phyloP scores from a whole-genome alignment of 768 basidiomycete species.

The Pleurotus pulmonarius region DNA sequence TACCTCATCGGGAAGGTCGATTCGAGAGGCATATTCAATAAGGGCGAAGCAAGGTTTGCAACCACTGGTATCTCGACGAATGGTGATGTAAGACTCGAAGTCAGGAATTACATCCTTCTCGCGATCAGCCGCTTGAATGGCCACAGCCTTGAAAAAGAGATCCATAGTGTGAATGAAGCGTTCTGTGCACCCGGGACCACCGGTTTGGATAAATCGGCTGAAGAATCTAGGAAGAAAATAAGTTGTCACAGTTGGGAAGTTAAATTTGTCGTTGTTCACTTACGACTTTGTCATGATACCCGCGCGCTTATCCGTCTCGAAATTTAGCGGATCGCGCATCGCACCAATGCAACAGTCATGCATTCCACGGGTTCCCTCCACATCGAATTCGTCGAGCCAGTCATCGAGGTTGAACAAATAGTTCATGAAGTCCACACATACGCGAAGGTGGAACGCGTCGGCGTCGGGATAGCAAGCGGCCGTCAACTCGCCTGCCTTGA shows the following conservation, averaged over 20 bases:
- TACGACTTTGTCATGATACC: conserved; percentile 7
- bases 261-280: conserved; percentile 14
- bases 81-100: conserved; percentile 48
- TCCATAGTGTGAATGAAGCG: conserved; percentile 39
- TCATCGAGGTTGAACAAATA: conserved; percentile 19
- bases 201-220: conserved; percentile 8
- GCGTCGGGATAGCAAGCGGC: conserved; percentile 41
- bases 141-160: conserved; percentile 37
- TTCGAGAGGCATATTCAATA: conserved; percentile 47
- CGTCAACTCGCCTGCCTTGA: conserved; percentile 39
- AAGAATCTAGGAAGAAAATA: conserved; percentile 12
- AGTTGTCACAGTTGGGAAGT: conserved; percentile 7
- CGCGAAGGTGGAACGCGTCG: conserved; percentile 36
- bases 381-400: conserved; percentile 12
- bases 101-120: conserved; percentile 31
- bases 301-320: conserved; percentile 6
- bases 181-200: conserved; percentile 6
- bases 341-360: conserved; percentile 9
- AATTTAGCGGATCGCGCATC: conserved; percentile 8
- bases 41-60: conserved; percentile 47
- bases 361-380: conserved; percentile 12
- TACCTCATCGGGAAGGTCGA: conserved; percentile 53
- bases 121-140: conserved; percentile 39
- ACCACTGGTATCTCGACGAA: conserved; percentile 53
- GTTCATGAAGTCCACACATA: conserved; percentile 43